Evolutionary conservation across 495 filamentous ascomycete species (phyloP).

Genomic region (Melanomma pulvis-pyrius): DNA sequence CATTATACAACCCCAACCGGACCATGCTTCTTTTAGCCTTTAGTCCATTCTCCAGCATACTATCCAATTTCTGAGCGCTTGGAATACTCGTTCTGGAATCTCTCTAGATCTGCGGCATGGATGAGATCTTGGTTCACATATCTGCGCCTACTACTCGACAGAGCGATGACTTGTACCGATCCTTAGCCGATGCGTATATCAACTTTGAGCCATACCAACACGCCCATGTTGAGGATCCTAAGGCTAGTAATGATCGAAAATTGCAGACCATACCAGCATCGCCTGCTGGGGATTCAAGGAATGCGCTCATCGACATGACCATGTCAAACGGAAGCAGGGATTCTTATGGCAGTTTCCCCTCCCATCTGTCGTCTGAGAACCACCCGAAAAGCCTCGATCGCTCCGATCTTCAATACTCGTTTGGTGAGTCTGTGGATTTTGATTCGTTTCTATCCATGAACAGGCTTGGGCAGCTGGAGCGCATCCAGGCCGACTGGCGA

Average conservation of each 20-base stretch:
- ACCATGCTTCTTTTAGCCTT: not conserved
- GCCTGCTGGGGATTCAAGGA: not conserved
- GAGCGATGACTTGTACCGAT: slow-evolving; percentile 42
- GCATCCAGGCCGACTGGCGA: slow-evolving; percentile 25
- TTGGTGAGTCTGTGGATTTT: not conserved
- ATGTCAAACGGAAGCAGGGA: slow-evolving; percentile 10
- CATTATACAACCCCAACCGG: not conserved
- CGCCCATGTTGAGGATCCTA: not conserved
- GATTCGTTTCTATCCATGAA: not conserved
- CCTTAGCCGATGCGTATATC: slow-evolving; percentile 42
- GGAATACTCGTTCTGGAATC: not conserved
- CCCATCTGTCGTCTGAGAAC: slow-evolving; percentile 4
- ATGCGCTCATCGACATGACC: not conserved
- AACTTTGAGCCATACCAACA: slow-evolving; percentile 32
- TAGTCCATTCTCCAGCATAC: not conserved
- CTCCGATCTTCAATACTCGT: not conserved
- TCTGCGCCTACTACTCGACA: slow-evolving; percentile 40
- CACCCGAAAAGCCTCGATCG: not conserved
- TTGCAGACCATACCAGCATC: not conserved
- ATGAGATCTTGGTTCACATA: slow-evolving; percentile 44
- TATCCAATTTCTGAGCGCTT: not conserved
- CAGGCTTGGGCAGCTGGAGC: slow-evolving; percentile 28
- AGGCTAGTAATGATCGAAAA: not conserved
- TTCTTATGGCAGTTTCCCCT: slow-evolving; percentile 34
- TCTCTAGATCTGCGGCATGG: slow-evolving; percentile 2